These are phyloP conservation scores for Plasmopara viticola DNA, from an alignment of 352 stramenopile genomes.

Conservation along the genomic window DNA sequence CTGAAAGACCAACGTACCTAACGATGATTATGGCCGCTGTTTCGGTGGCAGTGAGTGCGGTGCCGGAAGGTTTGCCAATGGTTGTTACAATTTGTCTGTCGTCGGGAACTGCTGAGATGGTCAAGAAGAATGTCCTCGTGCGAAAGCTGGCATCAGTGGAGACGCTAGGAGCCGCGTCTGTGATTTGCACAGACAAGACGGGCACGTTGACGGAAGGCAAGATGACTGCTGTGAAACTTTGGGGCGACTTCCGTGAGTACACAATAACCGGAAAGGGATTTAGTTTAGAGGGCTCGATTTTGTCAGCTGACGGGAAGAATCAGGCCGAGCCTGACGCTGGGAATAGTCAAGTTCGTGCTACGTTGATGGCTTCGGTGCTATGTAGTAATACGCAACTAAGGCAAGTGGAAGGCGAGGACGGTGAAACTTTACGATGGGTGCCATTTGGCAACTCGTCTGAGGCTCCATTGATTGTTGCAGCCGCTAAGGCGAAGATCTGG, in stretches of 20 bases:
- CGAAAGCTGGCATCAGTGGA: slow-evolving; percentile 81
- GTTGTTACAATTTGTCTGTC: slow-evolving; percentile 80
- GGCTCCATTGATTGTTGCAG: slow-evolving; percentile 61
- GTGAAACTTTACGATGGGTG: slow-evolving; percentile 26
- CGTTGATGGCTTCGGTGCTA: slow-evolving; percentile 51
- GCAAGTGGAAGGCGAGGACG: slow-evolving; percentile 46
- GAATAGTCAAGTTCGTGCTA: slow-evolving; percentile 55
- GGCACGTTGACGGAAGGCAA: slow-evolving; percentile 90
- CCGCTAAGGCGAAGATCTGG: slow-evolving; percentile 61
- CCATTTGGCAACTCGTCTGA: slow-evolving; percentile 71
- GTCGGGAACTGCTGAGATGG: slow-evolving; percentile 63
- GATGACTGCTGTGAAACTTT: slow-evolving; percentile 79
- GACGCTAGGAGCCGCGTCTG: slow-evolving; percentile 85
- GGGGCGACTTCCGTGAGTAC: slow-evolving; percentile 64
- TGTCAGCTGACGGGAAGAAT: slow-evolving; percentile 35
- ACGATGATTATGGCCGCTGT: slow-evolving; percentile 94
- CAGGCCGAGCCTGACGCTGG: slow-evolving; percentile 27
- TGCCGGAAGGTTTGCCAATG: slow-evolving; percentile 74
- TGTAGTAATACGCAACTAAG: slow-evolving; percentile 76
- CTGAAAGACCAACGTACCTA: slow-evolving; percentile 79
- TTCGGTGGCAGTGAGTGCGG: slow-evolving; percentile 73
- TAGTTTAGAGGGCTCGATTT: slow-evolving; percentile 47
- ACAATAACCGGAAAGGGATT: slow-evolving; percentile 60
- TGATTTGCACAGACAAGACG: slow-evolving; percentile 94
- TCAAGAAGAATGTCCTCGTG: slow-evolving; percentile 73